Conservation (phyloP, 2,329 filamentous ascomycete species). For the Ambrosiella beaveri region DNA sequence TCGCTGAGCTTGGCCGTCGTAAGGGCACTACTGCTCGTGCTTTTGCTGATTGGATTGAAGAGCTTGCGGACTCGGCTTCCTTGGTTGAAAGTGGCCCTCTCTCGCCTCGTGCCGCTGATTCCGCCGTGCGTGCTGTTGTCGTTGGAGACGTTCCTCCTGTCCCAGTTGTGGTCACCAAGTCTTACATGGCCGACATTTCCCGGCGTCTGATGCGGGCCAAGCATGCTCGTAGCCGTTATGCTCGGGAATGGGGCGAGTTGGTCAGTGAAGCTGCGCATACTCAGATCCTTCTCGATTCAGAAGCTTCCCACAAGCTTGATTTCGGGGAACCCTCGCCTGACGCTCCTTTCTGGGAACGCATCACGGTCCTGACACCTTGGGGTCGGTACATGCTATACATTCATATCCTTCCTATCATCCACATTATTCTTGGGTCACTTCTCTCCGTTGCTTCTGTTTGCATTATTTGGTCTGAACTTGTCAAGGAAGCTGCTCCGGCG, state of each 20-base stretch:
- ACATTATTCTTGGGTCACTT: conserved; percentile 46
- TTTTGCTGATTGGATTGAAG: conserved; percentile 91
- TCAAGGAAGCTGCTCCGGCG: conserved; percentile 63
- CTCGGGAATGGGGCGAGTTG: conserved; percentile 70
- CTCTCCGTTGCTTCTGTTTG: conserved; percentile 60
- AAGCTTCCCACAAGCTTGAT: conserved; percentile 61
- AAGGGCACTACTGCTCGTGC: conserved; percentile 56
- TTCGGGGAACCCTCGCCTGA: conserved; percentile 45
- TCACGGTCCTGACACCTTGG: conserved; percentile 57
- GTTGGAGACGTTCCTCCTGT: conserved; percentile 30
- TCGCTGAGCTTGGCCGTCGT: conserved; percentile 59
- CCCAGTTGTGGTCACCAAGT: conserved; percentile 76
- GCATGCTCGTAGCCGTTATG: conserved; percentile 67
- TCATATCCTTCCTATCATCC: conserved; percentile 51
- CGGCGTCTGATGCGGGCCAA: conserved; percentile 64
- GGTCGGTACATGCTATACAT: conserved; percentile 65
- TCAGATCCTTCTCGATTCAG: conserved; percentile 71
- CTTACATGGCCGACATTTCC: conserved; percentile 81
- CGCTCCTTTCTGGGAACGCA: conserved; percentile 34
- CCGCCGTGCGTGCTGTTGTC: conserved; percentile 23
- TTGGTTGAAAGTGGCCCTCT: conserved; percentile 43
- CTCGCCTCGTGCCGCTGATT: conserved; percentile 18
- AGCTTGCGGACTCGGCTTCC: conserved; percentile 62
- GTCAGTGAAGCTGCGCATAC: conserved; percentile 57
- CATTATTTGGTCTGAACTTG: conserved; percentile 84